These are phyloP conservation scores for Rhodotorula sp. DNA, from an alignment of 1,284 basidiomycete genomes.

Conservation along the genomic window DNA sequence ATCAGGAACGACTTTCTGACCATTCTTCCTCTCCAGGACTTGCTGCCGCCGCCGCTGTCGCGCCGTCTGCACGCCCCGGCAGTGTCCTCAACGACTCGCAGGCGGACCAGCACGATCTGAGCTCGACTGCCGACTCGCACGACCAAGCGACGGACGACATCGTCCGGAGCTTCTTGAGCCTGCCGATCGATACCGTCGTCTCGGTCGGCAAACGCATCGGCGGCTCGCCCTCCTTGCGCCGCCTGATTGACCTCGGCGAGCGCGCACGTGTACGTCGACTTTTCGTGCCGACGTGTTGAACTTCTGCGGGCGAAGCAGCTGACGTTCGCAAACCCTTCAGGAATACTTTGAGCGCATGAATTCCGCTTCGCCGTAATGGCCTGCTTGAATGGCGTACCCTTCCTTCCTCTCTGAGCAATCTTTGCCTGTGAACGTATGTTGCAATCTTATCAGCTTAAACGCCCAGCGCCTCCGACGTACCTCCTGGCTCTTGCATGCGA, in stretches of 20 bases:
- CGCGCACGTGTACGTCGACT: constrained; percentile 14
- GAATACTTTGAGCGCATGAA: constrained; percentile 17
- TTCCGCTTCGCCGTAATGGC: not conserved
- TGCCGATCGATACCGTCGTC: constrained; percentile 28
- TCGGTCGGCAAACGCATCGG: constrained; percentile 15
- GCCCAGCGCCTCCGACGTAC: too few species aligned
- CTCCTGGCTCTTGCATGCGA: too few species aligned
- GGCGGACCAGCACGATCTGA: not conserved
- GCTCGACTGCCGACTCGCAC: not conserved
- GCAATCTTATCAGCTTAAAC: too few species aligned
- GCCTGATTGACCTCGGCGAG: constrained; percentile 28
- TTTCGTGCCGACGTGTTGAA: too few species aligned
- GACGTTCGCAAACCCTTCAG: not conserved
- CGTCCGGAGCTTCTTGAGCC: constrained; percentile 19
- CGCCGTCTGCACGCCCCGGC: not conserved
- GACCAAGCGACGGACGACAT: constrained; percentile 10
- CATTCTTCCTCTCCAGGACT: too few species aligned
- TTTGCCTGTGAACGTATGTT: too few species aligned
- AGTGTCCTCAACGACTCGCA: not conserved
- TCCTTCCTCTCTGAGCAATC: not conserved
- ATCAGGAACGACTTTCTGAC: too few species aligned
- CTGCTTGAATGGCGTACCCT: not conserved
- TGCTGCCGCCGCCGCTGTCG: not conserved
- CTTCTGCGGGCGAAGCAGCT: not conserved
- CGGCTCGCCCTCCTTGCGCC: constrained; percentile 15